phyloP scores from a whole-genome alignment of 108 stramenopile species.

The Ochromonas danica region DNA sequence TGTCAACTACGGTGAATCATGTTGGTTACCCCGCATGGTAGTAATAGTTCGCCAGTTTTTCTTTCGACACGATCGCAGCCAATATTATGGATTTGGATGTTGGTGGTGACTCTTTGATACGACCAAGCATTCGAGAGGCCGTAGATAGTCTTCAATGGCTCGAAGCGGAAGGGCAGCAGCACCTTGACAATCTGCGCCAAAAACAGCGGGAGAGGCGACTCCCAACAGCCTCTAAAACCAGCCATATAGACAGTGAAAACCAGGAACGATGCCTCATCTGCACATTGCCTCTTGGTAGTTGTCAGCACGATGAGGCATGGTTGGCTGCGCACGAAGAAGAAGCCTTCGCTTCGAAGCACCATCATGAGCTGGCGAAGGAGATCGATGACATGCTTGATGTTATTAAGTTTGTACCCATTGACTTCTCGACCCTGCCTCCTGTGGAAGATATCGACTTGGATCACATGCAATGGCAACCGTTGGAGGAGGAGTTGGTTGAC shows the following conservation, averaged over 20 bases:
- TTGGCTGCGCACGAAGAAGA: not conserved
- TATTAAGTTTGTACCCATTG: not conserved
- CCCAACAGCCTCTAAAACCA: no score
- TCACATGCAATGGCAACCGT: not conserved
- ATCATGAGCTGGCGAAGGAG: not conserved
- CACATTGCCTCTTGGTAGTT: not conserved
- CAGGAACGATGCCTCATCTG: not conserved
- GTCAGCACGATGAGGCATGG: not conserved
- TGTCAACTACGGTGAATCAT: no score
- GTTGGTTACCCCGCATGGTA: no score
- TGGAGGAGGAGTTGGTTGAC: not conserved
- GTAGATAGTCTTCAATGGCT: not conserved
- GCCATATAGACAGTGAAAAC: no score
- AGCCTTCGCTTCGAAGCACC: not conserved
- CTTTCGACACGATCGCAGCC: no score
- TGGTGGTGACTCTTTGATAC: no score
- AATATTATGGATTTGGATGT: no score
- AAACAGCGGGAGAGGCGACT: no score
- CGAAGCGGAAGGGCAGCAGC: not conserved
- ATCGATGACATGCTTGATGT: not conserved
- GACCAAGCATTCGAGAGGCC: not conserved
- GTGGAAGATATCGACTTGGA: not conserved
- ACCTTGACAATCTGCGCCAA: no score
- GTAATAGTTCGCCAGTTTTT: no score
- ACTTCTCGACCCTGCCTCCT: not conserved